Evolutionary conservation across 2,329 filamentous ascomycete species (phyloP), one percentile per base, ranked within the genome.

Genomic region (Aspergillus sp.): DNA sequence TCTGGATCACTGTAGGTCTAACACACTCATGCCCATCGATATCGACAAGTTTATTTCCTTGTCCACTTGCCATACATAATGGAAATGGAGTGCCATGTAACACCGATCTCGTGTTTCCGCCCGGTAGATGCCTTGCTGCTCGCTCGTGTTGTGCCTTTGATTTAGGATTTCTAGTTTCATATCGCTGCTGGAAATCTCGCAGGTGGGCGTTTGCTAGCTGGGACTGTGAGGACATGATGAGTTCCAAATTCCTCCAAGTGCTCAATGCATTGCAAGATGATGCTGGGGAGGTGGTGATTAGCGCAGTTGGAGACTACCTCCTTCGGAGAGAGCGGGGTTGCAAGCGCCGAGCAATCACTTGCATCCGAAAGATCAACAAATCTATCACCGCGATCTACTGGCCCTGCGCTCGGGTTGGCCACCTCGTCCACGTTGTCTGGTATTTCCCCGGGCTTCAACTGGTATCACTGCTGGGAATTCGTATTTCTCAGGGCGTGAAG

Each of bases 91-190:
- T 49, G 5, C 54, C 61, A 40, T 67, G 58, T 2, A 67, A 56
- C 2, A 67, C 42, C 55, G 61, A 71, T 49, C 70, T 64, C 11
- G 70, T 73, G 42, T 73, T 73, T 15, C 70, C 70, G n/a, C 70
- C 70, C 5, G 70, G 70, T 37, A 71, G 54, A 20, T 65, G 61
- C 15, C 54, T 44, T 41, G 61, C 56, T 1, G 69, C 67, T 44
- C 58, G 40, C 22, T 64, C 17, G 54, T 71, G 62, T 24, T 59
- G 30, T 1, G 12, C 40, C 6, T 55, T 41, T 3, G 64, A 66
- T 9, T 42, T 49, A 1, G 63, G 58, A 19, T 63, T 54, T 1
- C 49, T 46, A 12, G 33, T 13, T 15, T 49, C 34, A 22, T 56
- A 57, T 8, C 15, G 42, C 20, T 22, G 20, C 19, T 48, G 39